Conservation (phyloP, 1,284 basidiomycete genomes). For the Rhodotorula mucilaginosa region DNA sequence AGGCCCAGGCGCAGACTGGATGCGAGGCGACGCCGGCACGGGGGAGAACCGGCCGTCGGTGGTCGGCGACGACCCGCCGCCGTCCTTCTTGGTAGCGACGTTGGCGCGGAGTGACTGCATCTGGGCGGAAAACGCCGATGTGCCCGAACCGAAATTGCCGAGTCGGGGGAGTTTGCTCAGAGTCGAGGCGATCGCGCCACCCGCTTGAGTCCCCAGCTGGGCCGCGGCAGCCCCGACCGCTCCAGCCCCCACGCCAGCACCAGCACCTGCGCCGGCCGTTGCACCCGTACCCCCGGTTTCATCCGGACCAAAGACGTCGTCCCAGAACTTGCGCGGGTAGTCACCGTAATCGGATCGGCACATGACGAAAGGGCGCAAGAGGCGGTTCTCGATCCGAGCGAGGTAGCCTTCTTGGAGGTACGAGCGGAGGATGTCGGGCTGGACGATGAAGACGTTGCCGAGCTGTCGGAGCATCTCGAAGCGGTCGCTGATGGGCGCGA, state of each 20-base stretch:
- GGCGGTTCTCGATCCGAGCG: conserved; percentile 79
- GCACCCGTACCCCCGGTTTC: not conserved
- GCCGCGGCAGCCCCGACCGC: not conserved
- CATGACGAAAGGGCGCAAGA: conserved; percentile 87
- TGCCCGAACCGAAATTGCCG: not conserved
- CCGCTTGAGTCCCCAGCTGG: not conserved
- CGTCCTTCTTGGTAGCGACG: not conserved
- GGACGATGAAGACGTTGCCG: conserved; percentile 93
- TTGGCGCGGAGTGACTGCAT: not conserved
- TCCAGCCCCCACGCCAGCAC: not conserved
- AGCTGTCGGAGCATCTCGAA: conserved; percentile 98
- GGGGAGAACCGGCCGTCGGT: not conserved
- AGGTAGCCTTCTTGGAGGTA: conserved; percentile 85
- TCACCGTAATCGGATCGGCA: conserved; percentile 74
- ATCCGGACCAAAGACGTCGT: conserved; percentile 39
- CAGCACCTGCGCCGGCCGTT: not conserved
- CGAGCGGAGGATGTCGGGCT: conserved; percentile 84
- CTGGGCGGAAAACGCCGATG: not conserved
- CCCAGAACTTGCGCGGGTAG: conserved; percentile 39
- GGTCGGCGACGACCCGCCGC: not conserved
- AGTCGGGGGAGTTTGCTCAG: not conserved
- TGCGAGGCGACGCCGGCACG: not conserved
- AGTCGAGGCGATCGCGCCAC: not conserved
- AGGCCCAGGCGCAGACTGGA: not conserved
- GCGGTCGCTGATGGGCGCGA: conserved; percentile 82